Base-by-base conservation (phyloP, 23 red algal species). In the Gracilaria gracilis region DNA sequence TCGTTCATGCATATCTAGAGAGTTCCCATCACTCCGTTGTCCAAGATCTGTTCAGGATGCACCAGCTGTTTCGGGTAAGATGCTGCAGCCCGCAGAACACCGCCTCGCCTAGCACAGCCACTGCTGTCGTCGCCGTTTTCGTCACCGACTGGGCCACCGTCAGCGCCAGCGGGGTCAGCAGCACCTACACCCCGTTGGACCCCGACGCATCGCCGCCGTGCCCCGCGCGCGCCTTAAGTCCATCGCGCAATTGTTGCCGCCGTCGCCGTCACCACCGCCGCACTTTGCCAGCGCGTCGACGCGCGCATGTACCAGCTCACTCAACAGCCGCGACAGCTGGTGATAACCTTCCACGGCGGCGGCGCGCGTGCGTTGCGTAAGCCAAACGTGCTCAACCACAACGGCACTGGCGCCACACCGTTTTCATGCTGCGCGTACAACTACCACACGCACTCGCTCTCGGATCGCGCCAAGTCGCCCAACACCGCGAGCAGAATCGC, bases 81-180 rank as follows among this genome's bases (percentile, higher is more conserved):
- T 46, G 5, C 42, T 46, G 42, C 66, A 69, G 35, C 29, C 2
- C 23, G 2, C 11, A 1, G 61, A 23, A 33, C 21, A 21, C 28
- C 57, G n/a, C 23, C 6, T 57, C 69, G 42, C 38, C 83, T 65
- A 51, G 24, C 40, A 74, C 11, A 65, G 83, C 64, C 37, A 38
- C 67, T 1, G 83, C 69, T 5, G 55, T 19, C 33, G 61, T 46
- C 14, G 62, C 67, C 36, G 69, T 47, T 35, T 36, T 75, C n/a
- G 83, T 65, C 24, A 87, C 49, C 17, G 83, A 37, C 66, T 87
- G 75, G 13, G 83, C 48, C 32, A 87, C 64, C 47, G 69, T 65
- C 83, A 31, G 40, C 65, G 83, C 75, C 83, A 87, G 64, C 64
- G 75, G 66, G 20, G 64, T 48, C 46, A 87, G 67, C 34, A 87